Evolutionary conservation across 2,329 filamentous ascomycete genomes (phyloP), one percentile per base, ranked within the genome.

Genomic region (Ophiostoma ulmi): DNA sequence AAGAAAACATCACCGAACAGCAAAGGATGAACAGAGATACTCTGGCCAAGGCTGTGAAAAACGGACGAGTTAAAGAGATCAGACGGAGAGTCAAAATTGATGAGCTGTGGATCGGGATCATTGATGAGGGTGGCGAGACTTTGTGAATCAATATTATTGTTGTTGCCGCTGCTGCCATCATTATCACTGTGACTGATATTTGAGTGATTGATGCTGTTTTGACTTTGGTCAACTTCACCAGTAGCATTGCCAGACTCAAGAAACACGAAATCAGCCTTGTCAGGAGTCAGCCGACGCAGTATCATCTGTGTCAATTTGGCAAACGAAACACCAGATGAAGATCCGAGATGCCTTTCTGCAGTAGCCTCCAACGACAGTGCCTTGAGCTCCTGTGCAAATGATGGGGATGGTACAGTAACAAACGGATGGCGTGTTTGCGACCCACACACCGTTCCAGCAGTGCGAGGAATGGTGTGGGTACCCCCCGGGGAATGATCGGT

Each of bases 271-370:
- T 80, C 80, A 5, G 79, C 78, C 70, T 79, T 78, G 74, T 83
- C 81, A 5, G 81, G 80, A 3, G 77, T 79, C 6, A 83, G 75
- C 36, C 81, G 79, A 6, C 79, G 77, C 2, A 83, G 77, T 1
- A 83, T 78, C 1, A 77, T 77, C 68, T 83, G 80, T 0, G 80
- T 82, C 14, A 83, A 76, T 48, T 79, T 80, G 6, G 82, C 82
- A 72, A 83, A 83, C 0, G 81, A 81, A 1, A 83, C 70, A 0
- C 82, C 82, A 0, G 82, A 83, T 0, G 81, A 78, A 0, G 81
- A 81, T 1, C 82, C 81, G 5, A 83, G 73, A 71, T 83, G 79
- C 3, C 80, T 77, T 52, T 83, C 82, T 11, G 81, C 81, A 0
- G 80, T 77, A 1, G 81, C 82, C 69, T 83, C 80, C 0, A 83